A percentile compares a stretch with the other conserved stretches of the same genome.
Evolutionary conservation across 768 basidiomycete genomes (phyloP).

Genomic region (Polyporus arcularius): DNA sequence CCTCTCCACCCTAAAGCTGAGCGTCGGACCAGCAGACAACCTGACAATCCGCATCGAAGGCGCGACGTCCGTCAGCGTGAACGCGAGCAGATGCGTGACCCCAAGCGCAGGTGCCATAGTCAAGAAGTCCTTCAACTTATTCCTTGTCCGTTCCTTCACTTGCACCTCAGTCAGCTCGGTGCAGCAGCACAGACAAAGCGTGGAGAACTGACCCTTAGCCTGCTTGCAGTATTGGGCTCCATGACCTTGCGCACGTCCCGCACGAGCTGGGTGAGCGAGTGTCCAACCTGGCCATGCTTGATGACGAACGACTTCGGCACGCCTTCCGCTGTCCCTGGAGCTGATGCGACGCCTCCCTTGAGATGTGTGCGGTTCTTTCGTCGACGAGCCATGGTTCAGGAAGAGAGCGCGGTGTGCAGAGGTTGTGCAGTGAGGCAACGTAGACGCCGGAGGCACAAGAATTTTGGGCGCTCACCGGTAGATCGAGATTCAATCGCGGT

Average conservation of each 20-base stretch:
- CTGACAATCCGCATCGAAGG: constrained; percentile 87
- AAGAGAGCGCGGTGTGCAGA: background rate
- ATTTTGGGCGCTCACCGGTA: background rate
- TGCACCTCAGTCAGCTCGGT: constrained; percentile 10
- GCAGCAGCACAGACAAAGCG: background rate
- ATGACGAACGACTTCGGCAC: constrained; percentile 94
- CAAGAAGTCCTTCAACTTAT: constrained; percentile 92
- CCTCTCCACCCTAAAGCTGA: constrained; percentile 89
- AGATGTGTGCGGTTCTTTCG: constrained; percentile 84
- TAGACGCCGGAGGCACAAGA: background rate
- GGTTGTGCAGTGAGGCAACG: background rate
- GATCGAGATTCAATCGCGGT: constrained; percentile 16
- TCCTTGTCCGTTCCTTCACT: constrained; percentile 81
- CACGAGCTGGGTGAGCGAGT: constrained; percentile 84
- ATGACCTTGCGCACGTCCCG: constrained; percentile 93
- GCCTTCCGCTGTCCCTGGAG: constrained; percentile 35
- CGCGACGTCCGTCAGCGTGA: constrained; percentile 83
- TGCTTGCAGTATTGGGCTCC: constrained; percentile 96
- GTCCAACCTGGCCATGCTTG: constrained; percentile 92
- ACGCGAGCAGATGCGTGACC: constrained; percentile 91
- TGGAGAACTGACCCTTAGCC: constrained; percentile 68
- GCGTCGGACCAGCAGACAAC: constrained; percentile 86
- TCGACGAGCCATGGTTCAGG: constrained; percentile 60
- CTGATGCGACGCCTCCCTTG: constrained; percentile 49
- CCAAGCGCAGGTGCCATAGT: constrained; percentile 88